Evolutionary conservation across 139 green algal genomes (phyloP).

Genomic region (Tetraselmis striata): DNA sequence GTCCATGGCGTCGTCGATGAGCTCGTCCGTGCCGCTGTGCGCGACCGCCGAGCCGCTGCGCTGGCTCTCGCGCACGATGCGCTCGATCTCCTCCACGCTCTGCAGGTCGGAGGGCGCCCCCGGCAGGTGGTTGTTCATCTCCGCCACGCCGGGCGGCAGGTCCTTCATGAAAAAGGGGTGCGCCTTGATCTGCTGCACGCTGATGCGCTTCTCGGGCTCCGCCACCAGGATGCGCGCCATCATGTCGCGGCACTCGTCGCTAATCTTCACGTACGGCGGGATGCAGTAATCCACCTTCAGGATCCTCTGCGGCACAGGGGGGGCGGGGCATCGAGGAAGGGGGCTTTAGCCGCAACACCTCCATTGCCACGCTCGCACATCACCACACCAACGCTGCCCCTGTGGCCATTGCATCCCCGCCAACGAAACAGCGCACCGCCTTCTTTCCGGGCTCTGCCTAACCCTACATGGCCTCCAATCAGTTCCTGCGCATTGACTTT

Average conservation of each 20-base stretch:
- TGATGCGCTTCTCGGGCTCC: constrained; percentile 74
- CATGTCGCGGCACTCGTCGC: constrained; percentile 31
- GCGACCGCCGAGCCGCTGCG: constrained; percentile 4
- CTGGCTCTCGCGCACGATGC: constrained; percentile 23
- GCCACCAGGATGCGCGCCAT: constrained; percentile 45
- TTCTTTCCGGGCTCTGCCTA: no score
- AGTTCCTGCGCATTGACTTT: no score
- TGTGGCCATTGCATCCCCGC: no score
- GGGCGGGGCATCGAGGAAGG: no score
- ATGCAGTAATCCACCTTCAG: constrained; percentile 72
- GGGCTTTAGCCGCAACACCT: no score
- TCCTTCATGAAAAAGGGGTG: constrained; percentile 87
- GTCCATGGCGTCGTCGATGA: constrained; percentile 21
- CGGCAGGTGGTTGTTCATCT: constrained; percentile 60
- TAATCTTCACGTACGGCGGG: constrained; percentile 30
- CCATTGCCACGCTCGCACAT: no score
- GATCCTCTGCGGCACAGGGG: constrained; percentile 64
- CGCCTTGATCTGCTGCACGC: constrained; percentile 58
- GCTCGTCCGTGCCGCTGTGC: constrained; percentile 19
- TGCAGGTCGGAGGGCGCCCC: constrained; percentile 5
- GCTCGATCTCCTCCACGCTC: constrained; percentile 30
- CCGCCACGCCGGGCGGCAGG: constrained; percentile 74
- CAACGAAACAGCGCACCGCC: no score
- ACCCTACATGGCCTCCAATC: no score
- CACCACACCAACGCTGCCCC: no score